These are phyloP conservation scores for Diplodia intermedia DNA, from an alignment of 2,329 filamentous ascomycete genomes.

Conservation along the genomic window DNA sequence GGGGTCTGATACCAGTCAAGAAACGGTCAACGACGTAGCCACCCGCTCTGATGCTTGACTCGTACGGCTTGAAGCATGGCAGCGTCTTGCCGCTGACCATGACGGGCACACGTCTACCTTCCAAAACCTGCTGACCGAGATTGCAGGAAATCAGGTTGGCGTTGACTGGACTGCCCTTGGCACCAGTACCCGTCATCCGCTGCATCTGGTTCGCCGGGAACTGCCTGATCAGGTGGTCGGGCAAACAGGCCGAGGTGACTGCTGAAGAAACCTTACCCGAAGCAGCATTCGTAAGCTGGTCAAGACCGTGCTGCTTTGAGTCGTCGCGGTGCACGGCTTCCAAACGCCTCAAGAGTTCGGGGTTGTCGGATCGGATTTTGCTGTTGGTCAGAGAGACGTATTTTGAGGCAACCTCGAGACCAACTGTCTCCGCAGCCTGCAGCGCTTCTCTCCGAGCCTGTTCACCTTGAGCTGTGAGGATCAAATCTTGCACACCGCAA, in stretches of 20 bases:
- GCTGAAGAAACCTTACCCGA: conserved; percentile 75
- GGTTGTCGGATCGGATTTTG: conserved; percentile 67
- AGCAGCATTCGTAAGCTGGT: conserved; percentile 79
- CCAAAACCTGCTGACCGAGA: conserved; percentile 92
- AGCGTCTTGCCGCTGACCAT: conserved; percentile 98
- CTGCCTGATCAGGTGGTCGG: conserved; percentile 81
- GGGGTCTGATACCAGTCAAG: conserved; percentile 94
- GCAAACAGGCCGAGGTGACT: conserved; percentile 81
- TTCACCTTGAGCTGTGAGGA: conserved; percentile 82
- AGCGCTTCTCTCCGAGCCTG: conserved; percentile 72
- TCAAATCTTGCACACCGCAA: conserved; percentile 95
- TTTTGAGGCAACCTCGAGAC: conserved; percentile 79
- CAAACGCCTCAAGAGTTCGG: conserved; percentile 76
- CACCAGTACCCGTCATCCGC: conserved; percentile 95
- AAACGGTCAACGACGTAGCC: conserved; percentile 96
- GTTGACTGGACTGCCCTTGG: conserved; percentile 91
- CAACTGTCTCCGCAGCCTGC: conserved; percentile 69
- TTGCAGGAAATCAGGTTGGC: conserved; percentile 98
- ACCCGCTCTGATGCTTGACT: conserved; percentile 86
- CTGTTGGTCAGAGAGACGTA: conserved; percentile 83
- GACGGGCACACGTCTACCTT: conserved; percentile 90
- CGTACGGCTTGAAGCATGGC: conserved; percentile 91
- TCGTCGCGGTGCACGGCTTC: conserved; percentile 93
- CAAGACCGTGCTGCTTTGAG: conserved; percentile 86
- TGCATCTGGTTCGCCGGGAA: conserved; percentile 99